A percentile compares a stretch with the other conserved stretches of the same genome.
These are phyloP conservation scores for Salix dunnii DNA, from an alignment of 345 rosid genomes.

Conservation along the genomic window DNA sequence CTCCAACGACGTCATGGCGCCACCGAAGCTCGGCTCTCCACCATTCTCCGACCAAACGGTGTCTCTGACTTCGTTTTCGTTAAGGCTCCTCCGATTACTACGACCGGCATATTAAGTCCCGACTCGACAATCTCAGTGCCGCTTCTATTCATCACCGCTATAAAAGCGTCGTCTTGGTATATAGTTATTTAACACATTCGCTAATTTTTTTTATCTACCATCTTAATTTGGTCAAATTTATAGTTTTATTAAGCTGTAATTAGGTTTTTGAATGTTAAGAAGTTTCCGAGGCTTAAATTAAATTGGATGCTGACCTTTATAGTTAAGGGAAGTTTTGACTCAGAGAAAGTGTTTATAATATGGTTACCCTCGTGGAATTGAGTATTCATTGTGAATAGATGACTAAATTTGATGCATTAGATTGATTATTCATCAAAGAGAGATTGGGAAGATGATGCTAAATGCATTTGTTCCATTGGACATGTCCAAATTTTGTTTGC, in stretches of 20 bases:
- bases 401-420: neutral
- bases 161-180: slow-evolving; percentile 91
- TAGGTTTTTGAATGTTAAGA: neutral
- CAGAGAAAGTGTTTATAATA: neutral
- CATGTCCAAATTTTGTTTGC: neutral
- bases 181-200: neutral
- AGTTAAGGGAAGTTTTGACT: neutral
- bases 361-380: neutral
- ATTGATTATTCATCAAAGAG: neutral
- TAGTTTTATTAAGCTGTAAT: neutral
- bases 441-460: neutral
- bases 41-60: slow-evolving; percentile 54
- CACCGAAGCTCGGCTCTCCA: slow-evolving; percentile 60
- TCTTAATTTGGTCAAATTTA: too few relatives aligned
- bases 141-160: slow-evolving; percentile 79
- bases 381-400: neutral
- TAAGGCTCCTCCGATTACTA: slow-evolving; percentile 67
- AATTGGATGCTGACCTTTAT: neutral
- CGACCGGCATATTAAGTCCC: slow-evolving; percentile 66
- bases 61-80: slow-evolving; percentile 57
- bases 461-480: neutral
- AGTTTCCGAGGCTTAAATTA: neutral
- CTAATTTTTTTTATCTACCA: neutral
- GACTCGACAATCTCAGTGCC: slow-evolving; percentile 65
- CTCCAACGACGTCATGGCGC: slow-evolving; percentile 11